Evolutionary conservation across 2,329 filamentous ascomycete species (phyloP).

Genomic region (Fusarium pilosicola): DNA sequence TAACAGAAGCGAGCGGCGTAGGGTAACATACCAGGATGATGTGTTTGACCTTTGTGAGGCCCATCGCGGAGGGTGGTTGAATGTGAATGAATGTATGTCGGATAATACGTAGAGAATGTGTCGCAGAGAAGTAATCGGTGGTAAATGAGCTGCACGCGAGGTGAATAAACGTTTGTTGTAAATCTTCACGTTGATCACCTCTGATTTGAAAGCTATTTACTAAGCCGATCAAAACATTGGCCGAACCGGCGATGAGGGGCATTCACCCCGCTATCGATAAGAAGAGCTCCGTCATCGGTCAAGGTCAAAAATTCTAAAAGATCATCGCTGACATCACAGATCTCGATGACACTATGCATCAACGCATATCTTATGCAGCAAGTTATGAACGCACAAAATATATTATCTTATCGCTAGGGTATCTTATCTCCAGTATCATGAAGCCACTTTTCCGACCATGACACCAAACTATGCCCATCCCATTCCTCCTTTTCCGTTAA

Average conservation of each 20-base stretch:
- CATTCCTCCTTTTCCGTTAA: not conserved
- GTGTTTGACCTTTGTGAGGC: slow-evolving; percentile 72
- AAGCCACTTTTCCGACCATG: slow-evolving; percentile 25
- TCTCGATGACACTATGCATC: not conserved
- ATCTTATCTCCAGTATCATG: slow-evolving; percentile 18
- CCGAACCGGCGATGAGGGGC: slow-evolving; percentile 21
- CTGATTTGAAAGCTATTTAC: slow-evolving; percentile 46
- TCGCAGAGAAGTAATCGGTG: rapidly evolving
- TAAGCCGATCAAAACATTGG: slow-evolving; percentile 40
- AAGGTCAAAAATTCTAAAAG: not conserved
- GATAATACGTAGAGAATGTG: not conserved
- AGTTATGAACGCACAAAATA: not conserved
- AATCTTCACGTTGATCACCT: not conserved
- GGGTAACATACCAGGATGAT: slow-evolving; percentile 72
- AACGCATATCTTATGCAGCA: not conserved
- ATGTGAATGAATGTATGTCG: not conserved
- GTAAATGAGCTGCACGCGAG: not conserved
- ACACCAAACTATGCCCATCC: not conserved
- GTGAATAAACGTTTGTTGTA: not conserved
- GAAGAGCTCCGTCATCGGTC: slow-evolving; percentile 4
- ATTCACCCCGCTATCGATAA: slow-evolving; percentile 31
- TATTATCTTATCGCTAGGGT: slow-evolving; percentile 11
- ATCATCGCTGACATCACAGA: not conserved
- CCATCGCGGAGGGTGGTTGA: slow-evolving; percentile 40
- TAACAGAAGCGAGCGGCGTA: not conserved